Evolutionary conservation across 257 asterid genomes (phyloP).

Genomic region (Nyctanthes arbortristis): DNA sequence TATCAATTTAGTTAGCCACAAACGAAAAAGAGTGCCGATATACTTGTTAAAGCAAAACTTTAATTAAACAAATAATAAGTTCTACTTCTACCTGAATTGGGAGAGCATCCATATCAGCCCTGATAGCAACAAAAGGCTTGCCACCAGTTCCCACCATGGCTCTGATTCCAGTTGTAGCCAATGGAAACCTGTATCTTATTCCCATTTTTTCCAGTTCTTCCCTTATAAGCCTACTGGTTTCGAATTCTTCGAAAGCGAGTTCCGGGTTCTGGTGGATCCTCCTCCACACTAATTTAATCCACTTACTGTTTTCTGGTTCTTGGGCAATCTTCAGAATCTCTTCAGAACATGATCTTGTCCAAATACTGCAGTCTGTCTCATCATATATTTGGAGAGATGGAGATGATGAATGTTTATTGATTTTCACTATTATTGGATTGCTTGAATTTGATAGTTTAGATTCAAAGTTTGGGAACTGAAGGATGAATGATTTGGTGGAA

Average conservation of each 20-base stretch:
- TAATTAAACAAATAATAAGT: too few relatives aligned
- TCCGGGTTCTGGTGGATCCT: slow-evolving; percentile 45
- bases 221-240: too few relatives aligned
- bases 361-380: slow-evolving; percentile 27
- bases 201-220: slow-evolving; percentile 38
- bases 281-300: slow-evolving; percentile 41
- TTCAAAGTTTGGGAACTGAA: too few relatives aligned
- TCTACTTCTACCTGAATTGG: slow-evolving; percentile 62
- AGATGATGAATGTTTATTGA: too few relatives aligned
- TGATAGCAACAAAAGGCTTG: slow-evolving; percentile 45
- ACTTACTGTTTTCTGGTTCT: slow-evolving; percentile 20
- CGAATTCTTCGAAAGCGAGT: slow-evolving; percentile 45
- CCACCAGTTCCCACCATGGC: slow-evolving; percentile 41
- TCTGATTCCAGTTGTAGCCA: slow-evolving; percentile 41
- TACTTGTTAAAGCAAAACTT: too few relatives aligned
- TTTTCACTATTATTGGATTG: too few relatives aligned
- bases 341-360: slow-evolving; percentile 37
- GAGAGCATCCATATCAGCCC: slow-evolving; percentile 58
- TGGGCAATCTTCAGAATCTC: slow-evolving; percentile 33
- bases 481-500: too few relatives aligned
- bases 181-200: slow-evolving; percentile 30
- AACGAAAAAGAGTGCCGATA: too few relatives aligned
- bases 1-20: too few relatives aligned
- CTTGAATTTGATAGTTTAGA: too few relatives aligned
- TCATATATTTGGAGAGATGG: too few relatives aligned